Percentiles rank a stretch among this genome's conserved stretches.
Evolutionary conservation across 495 filamentous ascomycete genomes (phyloP).

Genomic region (Thermothielavioides terrestris): DNA sequence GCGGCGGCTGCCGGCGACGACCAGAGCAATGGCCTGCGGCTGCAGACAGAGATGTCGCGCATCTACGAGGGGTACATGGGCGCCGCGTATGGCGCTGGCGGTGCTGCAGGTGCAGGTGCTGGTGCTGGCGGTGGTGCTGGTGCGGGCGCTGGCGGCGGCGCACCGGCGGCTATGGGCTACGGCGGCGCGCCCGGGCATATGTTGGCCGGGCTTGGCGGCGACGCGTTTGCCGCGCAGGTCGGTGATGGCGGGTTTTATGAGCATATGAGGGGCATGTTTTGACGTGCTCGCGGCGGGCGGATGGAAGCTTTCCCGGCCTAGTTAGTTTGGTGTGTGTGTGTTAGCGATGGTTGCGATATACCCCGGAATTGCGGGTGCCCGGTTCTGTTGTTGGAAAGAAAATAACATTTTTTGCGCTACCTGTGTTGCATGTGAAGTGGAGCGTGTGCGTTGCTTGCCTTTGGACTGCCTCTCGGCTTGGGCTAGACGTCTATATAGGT

Average conservation of each 20-base stretch:
- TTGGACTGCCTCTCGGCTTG: too few relatives aligned
- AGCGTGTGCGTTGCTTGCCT: too few relatives aligned
- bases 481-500: too few relatives aligned
- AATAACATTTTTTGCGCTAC: too few relatives aligned
- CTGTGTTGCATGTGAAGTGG: too few relatives aligned
- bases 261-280: conserved; percentile 21
- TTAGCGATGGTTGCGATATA: too few relatives aligned
- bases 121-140: neutral
- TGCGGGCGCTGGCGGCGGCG: neutral
- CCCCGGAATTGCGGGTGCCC: too few relatives aligned
- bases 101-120: neutral
- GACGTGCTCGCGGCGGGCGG: neutral
- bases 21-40: conserved; percentile 27
- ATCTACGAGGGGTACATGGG: conserved; percentile 33
- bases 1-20: too few relatives aligned
- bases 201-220: neutral
- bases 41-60: conserved; percentile 39
- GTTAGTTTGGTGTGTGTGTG: too few relatives aligned
- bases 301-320: neutral
- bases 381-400: too few relatives aligned
- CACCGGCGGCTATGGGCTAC: neutral
- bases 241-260: conserved; percentile 11
- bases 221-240: neutral
- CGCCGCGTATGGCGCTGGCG: neutral
- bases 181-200: too few relatives aligned